Evolutionary conservation across 106 monocot genomes (phyloP), one percentile per base, ranked within the genome.

Genomic region (Apostasia ramifera): DNA sequence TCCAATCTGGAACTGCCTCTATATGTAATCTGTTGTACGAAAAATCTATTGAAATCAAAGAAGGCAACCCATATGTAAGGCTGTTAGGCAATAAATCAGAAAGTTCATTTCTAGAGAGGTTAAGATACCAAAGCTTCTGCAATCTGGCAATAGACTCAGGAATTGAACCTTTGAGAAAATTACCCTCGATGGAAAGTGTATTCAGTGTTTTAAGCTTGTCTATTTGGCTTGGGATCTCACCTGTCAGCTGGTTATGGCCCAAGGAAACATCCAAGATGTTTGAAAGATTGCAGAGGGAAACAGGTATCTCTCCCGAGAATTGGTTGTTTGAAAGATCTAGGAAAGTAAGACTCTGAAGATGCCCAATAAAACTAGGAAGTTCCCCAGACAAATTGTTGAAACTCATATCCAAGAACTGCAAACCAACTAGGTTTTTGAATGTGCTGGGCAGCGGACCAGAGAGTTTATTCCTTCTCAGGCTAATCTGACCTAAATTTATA

Each of bases 301-400:
- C n/a, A 26, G 94, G 94, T 64, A 95, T 80, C 62, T 73, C 77
- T 26, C 88, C 88, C 49, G 81, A 71, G 73, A 95, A 83, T 37
- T 80, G 71, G 69, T 91, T 95, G 42, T 78, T 10, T 46, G 91
- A 91, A 8, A 95, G 81, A 66, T 95, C 94, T 2, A 95, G 49
- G 56, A 77, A 80, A 4, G 79, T 67, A 11, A 95, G 72, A 57
- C 66, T 79, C 47, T 69, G 74, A 49, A 80, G 72, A 67, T 70
- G 69, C 12, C 85, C 89, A 40, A 82, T 4, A 55, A 76, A 94
- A 15, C 56, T 55, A 43, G 91, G 91, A 44, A 95, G 57, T 15
- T 9, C 53, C 13, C 91, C 88, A 4, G 85, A 83, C 40, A 95
- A 63, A 13, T 69, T 12, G 73, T 95, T 95, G 66, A 57, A 39